Conservation (phyloP, 768 basidiomycete species). For the Agaricus blazei region DNA sequence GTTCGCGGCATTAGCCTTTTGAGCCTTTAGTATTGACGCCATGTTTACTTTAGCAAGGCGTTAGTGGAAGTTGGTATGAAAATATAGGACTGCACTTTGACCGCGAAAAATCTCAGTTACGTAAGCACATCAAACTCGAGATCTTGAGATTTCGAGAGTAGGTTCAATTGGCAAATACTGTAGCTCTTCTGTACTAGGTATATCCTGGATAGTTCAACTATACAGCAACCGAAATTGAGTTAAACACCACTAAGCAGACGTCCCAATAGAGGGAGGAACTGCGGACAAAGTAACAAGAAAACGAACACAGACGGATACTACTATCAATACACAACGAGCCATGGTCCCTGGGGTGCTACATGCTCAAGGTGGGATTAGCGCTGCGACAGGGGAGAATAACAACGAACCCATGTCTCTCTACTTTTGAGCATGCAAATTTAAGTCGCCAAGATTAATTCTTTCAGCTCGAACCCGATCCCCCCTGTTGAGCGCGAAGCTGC, state of each 20-base stretch:
- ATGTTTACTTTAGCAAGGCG: conserved; percentile 26
- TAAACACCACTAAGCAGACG: not conserved
- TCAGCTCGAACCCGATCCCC: conserved; percentile 6
- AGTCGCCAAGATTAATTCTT: not conserved
- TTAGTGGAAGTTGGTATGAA: not conserved
- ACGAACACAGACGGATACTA: conserved; percentile 1
- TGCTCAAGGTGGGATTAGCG: not conserved
- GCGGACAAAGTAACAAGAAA: not conserved
- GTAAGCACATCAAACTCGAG: conserved; percentile 1
- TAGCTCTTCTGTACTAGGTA: not conserved
- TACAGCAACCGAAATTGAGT: not conserved
- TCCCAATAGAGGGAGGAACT: not conserved
- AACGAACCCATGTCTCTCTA: not conserved
- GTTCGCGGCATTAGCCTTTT: conserved; percentile 51
- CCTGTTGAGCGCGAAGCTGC: conserved; percentile 46
- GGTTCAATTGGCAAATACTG: not conserved
- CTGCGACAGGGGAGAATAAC: not conserved
- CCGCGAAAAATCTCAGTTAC: conserved; percentile 9
- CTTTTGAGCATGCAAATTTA: not conserved
- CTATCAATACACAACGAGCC: conserved; percentile 9
- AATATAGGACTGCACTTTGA: not conserved
- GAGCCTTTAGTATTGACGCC: conserved; percentile 62
- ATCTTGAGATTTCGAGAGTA: too few relatives aligned
- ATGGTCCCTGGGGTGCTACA: not conserved
- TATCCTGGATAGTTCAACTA: not conserved